Base-by-base conservation (phyloP, 352 stramenopile species). In the Phytophthora agathidicida region DNA sequence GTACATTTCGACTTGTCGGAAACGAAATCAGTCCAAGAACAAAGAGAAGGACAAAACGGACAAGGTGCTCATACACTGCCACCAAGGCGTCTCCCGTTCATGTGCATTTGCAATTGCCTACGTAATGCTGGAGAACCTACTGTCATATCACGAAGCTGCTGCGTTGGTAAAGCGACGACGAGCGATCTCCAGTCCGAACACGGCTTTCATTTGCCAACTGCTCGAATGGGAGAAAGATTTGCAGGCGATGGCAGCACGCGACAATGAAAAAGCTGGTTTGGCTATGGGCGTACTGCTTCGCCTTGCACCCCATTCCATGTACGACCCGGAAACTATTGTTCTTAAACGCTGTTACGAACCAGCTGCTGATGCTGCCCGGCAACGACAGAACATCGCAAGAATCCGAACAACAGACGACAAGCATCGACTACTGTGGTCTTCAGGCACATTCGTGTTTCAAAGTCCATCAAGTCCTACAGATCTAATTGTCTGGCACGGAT, bases 81-180 rank as follows among this genome's bases (percentile, higher is more conserved):
- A 93, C 30, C 78, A 90, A 56, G 83, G 83, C 36, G 60, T 93
- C 19, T 93, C 83, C 11, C 69, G 83, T 20, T 91, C 81, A 0
- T 93, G 83, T 43, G 77, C 81, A 0, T 63, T 89, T 35, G 83
- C 72, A 7, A 75, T 89, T 45, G 79, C 81, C 13, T 88, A 86
- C 52, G 43, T 88, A 6, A 93, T 91, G 78, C 50, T 71, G 38
- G 55, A 68, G 8, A 50, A 67, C 14, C 28, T 38, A 27, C 23
- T 80, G 14, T 48, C 50, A 13, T 76, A 74, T 13, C 70, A 63
- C 24, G 66, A 78, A 5, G 76, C 75, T 22, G 48, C 60, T 14
- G 56, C 58, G 3, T 17, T 77, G 20, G 77, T 90, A 9, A 88
- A 86, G 45, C 30, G 32, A 10, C 51, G 73, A 27, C 67, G 80